Evolutionary conservation across 805 yeast species (phyloP).

Genomic region (Candida morakotiae): DNA sequence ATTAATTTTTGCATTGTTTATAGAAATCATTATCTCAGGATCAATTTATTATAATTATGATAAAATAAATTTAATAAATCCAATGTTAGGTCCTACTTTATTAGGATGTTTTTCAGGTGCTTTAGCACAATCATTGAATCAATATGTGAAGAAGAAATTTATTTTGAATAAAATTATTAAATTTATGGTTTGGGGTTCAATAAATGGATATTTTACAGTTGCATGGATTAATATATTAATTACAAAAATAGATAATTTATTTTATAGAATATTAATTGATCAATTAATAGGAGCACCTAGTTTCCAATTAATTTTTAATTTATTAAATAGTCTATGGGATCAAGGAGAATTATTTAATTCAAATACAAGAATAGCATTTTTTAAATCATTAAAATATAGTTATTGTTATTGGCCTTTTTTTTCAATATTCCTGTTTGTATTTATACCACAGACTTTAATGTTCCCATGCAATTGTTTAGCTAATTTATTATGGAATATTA

Average conservation of each 20-base stretch:
- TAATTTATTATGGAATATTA: constrained; percentile 52
- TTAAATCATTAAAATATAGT: constrained; percentile 48
- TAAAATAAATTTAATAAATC: constrained; percentile 15
- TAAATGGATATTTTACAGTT: constrained; percentile 53
- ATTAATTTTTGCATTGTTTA: constrained; percentile 19
- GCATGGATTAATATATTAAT: constrained; percentile 53
- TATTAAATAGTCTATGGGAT: constrained; percentile 55
- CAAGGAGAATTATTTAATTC: constrained; percentile 31
- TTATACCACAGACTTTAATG: constrained; percentile 45
- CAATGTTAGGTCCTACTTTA: constrained; percentile 33
- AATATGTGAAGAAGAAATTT: constrained; percentile 28
- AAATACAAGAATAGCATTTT: constrained; percentile 32
- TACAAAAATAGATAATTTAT: constrained; percentile 26
- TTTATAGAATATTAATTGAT: constrained; percentile 45
- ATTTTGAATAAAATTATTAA: constrained; percentile 33
- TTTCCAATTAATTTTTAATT: constrained; percentile 50
- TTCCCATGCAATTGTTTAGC: constrained; percentile 59
- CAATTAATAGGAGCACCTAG: constrained; percentile 52
- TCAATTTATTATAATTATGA: constrained; percentile 28
- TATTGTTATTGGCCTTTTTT: constrained; percentile 60
- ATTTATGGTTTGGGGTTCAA: constrained; percentile 56
- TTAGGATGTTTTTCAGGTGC: constrained; percentile 39
- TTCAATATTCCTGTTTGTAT: constrained; percentile 46
- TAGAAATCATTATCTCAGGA: constrained; percentile 23
- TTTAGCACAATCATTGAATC: constrained; percentile 39